These are phyloP conservation scores for Daldinia loculata DNA, from an alignment of 495 filamentous ascomycete species.

Conservation along the genomic window DNA sequence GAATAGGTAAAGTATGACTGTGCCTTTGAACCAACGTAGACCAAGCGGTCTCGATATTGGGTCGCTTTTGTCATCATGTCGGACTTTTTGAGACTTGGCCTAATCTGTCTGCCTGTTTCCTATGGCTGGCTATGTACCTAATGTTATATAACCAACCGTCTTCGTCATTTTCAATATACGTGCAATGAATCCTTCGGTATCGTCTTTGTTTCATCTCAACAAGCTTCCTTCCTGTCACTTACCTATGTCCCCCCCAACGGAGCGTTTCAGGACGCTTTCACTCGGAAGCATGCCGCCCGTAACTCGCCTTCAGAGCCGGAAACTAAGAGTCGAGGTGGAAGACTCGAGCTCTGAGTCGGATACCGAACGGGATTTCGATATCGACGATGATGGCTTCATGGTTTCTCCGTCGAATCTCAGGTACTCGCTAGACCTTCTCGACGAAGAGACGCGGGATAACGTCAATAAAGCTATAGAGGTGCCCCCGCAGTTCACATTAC, in stretches of 20 bases:
- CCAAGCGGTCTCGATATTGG: conserved; percentile 34
- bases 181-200: conserved; percentile 19
- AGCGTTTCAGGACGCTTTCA: conserved; percentile 53
- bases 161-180: conserved; percentile 2
- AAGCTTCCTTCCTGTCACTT: conserved; percentile 11
- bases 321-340: conserved; percentile 35
- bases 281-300: conserved; percentile 48
- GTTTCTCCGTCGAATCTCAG: conserved; percentile 50
- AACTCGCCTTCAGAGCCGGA: conserved; percentile 40
- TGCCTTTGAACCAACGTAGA: conserved; percentile 29
- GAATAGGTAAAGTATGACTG: conserved; percentile 30
- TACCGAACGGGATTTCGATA: conserved; percentile 43
- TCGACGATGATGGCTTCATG: conserved; percentile 48
- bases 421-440: conserved; percentile 46
- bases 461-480: conserved; percentile 41
- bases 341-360: conserved; percentile 42
- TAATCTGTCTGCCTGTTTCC: conserved; percentile 16
- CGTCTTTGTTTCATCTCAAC: conserved; percentile 30
- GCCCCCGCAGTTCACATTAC: conserved; percentile 53
- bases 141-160: conserved; percentile 41
- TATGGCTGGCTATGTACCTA: background rate
- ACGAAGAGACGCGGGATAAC: conserved; percentile 36
- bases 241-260: conserved; percentile 46
- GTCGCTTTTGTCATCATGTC: conserved; percentile 27
- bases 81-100: background rate